Conservation (phyloP, 768 basidiomycete genomes). For the Bullera alba region DNA sequence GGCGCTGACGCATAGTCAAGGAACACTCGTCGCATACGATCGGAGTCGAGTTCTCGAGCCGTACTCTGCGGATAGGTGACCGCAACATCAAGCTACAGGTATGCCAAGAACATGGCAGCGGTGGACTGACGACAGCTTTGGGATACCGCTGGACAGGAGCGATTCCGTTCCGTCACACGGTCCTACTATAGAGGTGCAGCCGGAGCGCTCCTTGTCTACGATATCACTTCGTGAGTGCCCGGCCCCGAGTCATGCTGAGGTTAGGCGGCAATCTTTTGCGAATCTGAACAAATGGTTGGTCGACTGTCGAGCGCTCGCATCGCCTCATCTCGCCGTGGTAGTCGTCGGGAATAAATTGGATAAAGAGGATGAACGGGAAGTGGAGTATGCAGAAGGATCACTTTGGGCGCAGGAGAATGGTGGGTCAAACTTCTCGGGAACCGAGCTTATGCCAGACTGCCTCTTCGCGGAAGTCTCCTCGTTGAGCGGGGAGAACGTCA, state of each 20-base stretch:
- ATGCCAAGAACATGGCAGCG: conserved; percentile 19
- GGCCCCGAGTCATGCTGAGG: background rate
- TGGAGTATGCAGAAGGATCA: conserved; percentile 91
- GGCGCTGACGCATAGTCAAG: conserved; percentile 59
- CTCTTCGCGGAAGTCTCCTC: conserved; percentile 93
- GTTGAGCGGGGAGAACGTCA: conserved; percentile 83
- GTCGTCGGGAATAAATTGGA: conserved; percentile 91
- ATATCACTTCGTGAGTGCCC: conserved; percentile 46
- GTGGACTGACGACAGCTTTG: conserved; percentile 57
- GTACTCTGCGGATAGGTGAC: conserved; percentile 86
- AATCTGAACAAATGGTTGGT: conserved; percentile 83
- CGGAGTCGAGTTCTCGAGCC: conserved; percentile 94
- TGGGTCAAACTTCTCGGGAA: conserved; percentile 39
- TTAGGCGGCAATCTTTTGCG: conserved; percentile 76
- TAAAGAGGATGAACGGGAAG: conserved; percentile 82
- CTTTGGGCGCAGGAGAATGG: conserved; percentile 94
- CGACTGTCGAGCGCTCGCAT: conserved; percentile 86
- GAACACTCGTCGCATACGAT: conserved; percentile 96
- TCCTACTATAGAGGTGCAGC: conserved; percentile 87
- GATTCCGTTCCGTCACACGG: conserved; percentile 77
- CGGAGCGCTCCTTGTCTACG: conserved; percentile 47
- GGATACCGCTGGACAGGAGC: conserved; percentile 96
- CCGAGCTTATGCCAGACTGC: conserved; percentile 55
- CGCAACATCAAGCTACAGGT: conserved; percentile 94
- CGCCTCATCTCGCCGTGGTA: conserved; percentile 69